These are phyloP conservation scores for Antitrichia curtipendula DNA, from an alignment of 225 moss, liverwort and hornwort genomes.

Conservation along the genomic window DNA sequence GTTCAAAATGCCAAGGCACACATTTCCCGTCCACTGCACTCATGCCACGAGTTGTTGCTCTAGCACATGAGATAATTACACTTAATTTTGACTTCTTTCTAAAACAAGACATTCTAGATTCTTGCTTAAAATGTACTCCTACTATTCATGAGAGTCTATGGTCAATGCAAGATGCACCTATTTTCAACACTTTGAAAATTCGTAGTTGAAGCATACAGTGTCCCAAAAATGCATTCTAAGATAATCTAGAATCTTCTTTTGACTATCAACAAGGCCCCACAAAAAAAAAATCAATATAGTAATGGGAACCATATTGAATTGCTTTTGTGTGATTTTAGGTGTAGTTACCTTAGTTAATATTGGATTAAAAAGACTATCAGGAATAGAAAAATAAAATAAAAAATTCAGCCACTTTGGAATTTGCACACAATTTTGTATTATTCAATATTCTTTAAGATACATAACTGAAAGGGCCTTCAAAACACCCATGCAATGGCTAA, in stretches of 20 bases:
- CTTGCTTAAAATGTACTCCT: neutral
- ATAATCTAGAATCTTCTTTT: neutral
- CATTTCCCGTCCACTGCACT: conserved; percentile 44
- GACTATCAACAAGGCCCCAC: neutral
- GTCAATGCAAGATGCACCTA: fast-evolving
- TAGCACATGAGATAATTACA: neutral
- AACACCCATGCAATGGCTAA: neutral
- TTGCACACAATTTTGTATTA: too few relatives aligned
- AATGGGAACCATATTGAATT: neutral
- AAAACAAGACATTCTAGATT: fast-evolving
- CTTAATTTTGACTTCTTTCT: neutral
- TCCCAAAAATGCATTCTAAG: neutral
- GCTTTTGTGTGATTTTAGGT: neutral
- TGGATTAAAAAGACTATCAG: neutral
- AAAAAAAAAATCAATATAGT: neutral
- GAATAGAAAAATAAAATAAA: too few relatives aligned
- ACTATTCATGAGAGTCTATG: neutral
- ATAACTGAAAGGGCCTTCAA: too few relatives aligned
- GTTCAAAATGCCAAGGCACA: conserved; percentile 73
- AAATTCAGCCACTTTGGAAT: fast-evolving
- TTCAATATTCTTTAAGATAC: neutral
- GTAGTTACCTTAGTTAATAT: neutral
- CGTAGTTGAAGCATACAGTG: neutral
- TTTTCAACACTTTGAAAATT: neutral
- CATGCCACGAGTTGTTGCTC: neutral